Evolutionary conservation across 306 rosid genomes (phyloP).

Genomic region (Parietaria judaica): DNA sequence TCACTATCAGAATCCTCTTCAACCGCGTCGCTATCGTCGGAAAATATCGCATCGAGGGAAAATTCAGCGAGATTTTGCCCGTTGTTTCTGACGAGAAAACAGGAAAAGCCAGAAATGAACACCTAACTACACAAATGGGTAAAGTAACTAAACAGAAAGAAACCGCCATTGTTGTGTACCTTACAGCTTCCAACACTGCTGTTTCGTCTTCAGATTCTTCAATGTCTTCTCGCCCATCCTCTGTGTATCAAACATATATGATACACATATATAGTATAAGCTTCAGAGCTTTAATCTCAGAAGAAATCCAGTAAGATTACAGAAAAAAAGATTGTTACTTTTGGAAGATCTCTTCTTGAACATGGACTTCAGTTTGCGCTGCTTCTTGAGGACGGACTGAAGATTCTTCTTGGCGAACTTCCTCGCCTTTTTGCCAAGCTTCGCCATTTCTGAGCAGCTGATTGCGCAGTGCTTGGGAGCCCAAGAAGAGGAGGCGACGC

Average conservation of each 20-base stretch:
- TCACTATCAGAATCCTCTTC: conserved; percentile 73
- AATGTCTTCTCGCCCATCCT: conserved; percentile 22
- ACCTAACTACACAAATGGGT: background rate
- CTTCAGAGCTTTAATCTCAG: background rate
- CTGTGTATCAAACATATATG: conserved; percentile 35
- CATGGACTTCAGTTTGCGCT: conserved; percentile 59
- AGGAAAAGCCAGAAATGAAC: conserved; percentile 4
- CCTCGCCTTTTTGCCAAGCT: conserved; percentile 88
- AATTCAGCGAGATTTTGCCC: conserved; percentile 28
- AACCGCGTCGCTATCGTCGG: conserved; percentile 42
- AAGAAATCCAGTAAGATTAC: background rate
- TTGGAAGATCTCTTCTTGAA: conserved; percentile 78
- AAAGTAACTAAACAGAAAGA: background rate
- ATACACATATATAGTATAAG: background rate
- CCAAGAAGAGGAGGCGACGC: too few relatives aligned
- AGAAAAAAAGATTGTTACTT: conserved; percentile 33
- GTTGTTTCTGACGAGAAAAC: conserved; percentile 30
- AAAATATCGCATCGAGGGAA: conserved; percentile 50
- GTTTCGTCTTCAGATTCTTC: conserved; percentile 35
- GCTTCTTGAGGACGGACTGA: conserved; percentile 62
- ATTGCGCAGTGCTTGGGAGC: background rate
- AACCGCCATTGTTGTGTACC: conserved; percentile 33
- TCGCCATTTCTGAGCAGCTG: conserved; percentile 42
- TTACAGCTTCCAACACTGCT: conserved; percentile 33
- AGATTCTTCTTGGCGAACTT: conserved; percentile 88